Base-by-base conservation (phyloP, 139 green algal genomes). In the Spirogloea muscicola region DNA sequence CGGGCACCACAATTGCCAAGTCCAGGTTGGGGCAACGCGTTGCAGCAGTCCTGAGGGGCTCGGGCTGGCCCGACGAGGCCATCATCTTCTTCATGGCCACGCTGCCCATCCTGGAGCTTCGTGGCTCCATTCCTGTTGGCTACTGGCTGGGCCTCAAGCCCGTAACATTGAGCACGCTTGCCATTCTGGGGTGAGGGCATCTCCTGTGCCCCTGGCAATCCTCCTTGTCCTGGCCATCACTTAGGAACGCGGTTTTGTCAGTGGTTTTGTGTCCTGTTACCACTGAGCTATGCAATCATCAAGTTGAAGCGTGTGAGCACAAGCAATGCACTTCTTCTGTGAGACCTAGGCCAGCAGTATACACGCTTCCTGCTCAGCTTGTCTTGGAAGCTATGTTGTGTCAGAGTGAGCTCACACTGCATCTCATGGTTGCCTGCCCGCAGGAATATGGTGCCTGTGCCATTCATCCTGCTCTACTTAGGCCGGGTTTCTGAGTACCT, bases 391-490 rank as follows among this genome's bases (percentile, higher is more conserved):
- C n/a, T n/a, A n/a, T n/a, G n/a, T n/a, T n/a, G n/a, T n/a, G n/a
- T n/a, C n/a, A n/a, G n/a, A n/a, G n/a, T n/a, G n/a, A n/a, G n/a
- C n/a, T n/a, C n/a, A n/a, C n/a, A n/a, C n/a, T n/a, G n/a, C n/a
- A n/a, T n/a, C n/a, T n/a, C n/a, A n/a, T n/a, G n/a, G n/a, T n/a
- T n/a, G n/a, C n/a, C n/a, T n/a, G n/a, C 1, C 16, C 31, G 52
- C 67, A 76, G 75, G n/a, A 82, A 82, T 38, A 82, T 82, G 75
- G 27, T 82, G 2, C 75, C 75, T 16, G 68, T 82, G 6, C 75
- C 75, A 13, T 58, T 82, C 61, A 72, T 82, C n/a, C 75, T 82
- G 21, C 21, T 60, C 3, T 74, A 68, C 37, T 40, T 82, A 6
- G 66, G 51, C 36, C 67, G 57, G 18, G 27, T 79, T 18, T 75